These are phyloP conservation scores for Zopfia rhizophila DNA, from an alignment of 2,329 filamentous ascomycete species.

Conservation along the genomic window DNA sequence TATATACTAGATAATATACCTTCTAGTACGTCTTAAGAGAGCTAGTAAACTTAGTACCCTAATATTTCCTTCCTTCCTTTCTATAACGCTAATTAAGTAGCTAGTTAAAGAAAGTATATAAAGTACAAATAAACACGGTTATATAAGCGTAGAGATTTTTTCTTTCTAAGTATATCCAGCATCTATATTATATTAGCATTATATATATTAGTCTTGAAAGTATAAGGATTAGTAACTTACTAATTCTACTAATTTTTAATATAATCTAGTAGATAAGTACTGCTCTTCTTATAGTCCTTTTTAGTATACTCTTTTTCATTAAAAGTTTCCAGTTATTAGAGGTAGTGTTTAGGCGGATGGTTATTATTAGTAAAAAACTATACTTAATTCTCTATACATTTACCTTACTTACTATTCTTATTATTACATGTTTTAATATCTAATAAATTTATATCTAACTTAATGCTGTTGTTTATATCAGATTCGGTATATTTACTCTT, in stretches of 20 bases:
- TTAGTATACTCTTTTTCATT: conserved; percentile 27
- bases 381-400: conserved; percentile 4
- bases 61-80: conserved; percentile 19
- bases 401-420: too few species aligned
- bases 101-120: conserved; percentile 30
- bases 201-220: conserved; percentile 13
- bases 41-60: conserved; percentile 23
- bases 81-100: conserved; percentile 16
- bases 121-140: conserved; percentile 19
- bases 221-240: conserved; percentile 21
- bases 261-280: conserved; percentile 24
- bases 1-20: conserved; percentile 26
- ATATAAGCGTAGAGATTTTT: conserved; percentile 10
- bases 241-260: conserved; percentile 31
- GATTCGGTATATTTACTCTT: conserved; percentile 21
- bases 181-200: conserved; percentile 24
- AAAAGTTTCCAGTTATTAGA: conserved; percentile 22
- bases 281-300: conserved; percentile 32
- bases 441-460: conserved; percentile 22
- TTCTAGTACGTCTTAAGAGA: conserved; percentile 21
- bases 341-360: conserved; percentile 28
- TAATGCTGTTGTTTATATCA: conserved; percentile 16
- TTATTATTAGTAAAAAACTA: conserved; percentile 20
- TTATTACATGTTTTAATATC: conserved; percentile 15
- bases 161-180: conserved; percentile 22